Evolutionary conservation across 108 stramenopile species (phyloP).

Genomic region (Hondaea fermentalgiana): DNA sequence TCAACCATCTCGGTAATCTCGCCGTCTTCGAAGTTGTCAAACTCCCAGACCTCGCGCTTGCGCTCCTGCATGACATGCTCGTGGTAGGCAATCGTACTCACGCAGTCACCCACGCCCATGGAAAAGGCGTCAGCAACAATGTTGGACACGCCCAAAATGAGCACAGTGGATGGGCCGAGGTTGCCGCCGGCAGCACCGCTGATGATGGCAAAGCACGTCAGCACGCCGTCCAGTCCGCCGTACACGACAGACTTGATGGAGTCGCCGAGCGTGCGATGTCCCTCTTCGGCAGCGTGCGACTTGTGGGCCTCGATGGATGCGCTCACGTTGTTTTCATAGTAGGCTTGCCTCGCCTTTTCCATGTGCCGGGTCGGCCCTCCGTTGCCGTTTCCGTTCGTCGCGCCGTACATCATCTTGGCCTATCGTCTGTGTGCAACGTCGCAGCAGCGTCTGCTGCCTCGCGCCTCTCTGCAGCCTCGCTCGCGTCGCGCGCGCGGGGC

Average conservation of each 20-base stretch:
- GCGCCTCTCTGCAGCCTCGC: too few species aligned
- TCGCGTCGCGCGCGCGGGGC: too few species aligned
- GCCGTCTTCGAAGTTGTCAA: conserved; percentile 26
- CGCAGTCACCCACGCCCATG: conserved; percentile 56
- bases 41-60: conserved; percentile 38
- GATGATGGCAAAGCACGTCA: conserved; percentile 55
- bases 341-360: background rate
- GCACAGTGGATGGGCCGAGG: conserved; percentile 30
- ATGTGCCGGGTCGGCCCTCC: background rate
- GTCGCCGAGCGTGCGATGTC: background rate
- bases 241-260: conserved; percentile 42
- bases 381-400: background rate
- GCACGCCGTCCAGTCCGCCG: conserved; percentile 58
- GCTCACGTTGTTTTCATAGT: background rate
- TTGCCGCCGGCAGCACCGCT: conserved; percentile 50
- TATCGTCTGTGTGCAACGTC: too few species aligned
- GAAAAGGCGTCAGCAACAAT: conserved; percentile 52
- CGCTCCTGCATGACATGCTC: conserved; percentile 35
- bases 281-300: background rate
- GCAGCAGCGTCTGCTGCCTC: too few species aligned
- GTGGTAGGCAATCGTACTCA: conserved; percentile 47
- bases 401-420: background rate
- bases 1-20: conserved; percentile 34
- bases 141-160: conserved; percentile 51
- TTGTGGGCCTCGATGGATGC: background rate